Base-by-base conservation (phyloP, 1,284 basidiomycete genomes). In the Sanguinoderma infundibulare region DNA sequence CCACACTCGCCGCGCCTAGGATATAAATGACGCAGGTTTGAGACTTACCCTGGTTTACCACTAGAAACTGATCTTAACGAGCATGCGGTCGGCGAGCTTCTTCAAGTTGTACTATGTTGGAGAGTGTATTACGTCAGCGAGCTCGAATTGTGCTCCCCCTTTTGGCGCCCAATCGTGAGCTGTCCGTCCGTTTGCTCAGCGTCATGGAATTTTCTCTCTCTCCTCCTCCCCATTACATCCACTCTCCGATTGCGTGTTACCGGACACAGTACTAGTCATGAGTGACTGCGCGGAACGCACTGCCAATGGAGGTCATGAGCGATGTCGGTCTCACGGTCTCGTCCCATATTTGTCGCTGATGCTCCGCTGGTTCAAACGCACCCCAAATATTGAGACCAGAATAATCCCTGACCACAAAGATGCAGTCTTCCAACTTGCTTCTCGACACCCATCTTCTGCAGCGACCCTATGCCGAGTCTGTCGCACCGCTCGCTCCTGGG, bases 401-500 rank as follows among this genome's bases (percentile, higher is more conserved):
- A 28, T 32, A 35, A 7, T 35, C n/a, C 42, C 24, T 46, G 24
- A 46, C 17, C 42, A 15, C 28, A 1, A 3, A 49, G 6, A 49
- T n/a, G 15, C 46, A 47, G 46, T 47, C 46, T 47, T 49, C 30
- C 5, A 28, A 26, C 32, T n/a, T 12, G 24, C 28, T 28, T 22
- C 49, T 39, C 9, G 62, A 36, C 35, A 65, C 6, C 50, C 46
- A 10, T 30, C 57, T 20, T 40, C 40, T 1, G 65, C 59, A 2
- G 59, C 63, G n/a, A 61, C 66, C 40, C 69, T 76, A 4, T 64
- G 70, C 26, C 62, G 63, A 20, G 67, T 78, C 35, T 76, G 74
- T 66, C 67, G 66, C 28, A 57, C 68, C 7, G 66, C 71, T 15
- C 65, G 71, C 10, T 59, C 63, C 10, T 78, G 75, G 75, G 60